phyloP scores from a whole-genome alignment of 495 filamentous ascomycete genomes.

The Extremus antarcticus region DNA sequence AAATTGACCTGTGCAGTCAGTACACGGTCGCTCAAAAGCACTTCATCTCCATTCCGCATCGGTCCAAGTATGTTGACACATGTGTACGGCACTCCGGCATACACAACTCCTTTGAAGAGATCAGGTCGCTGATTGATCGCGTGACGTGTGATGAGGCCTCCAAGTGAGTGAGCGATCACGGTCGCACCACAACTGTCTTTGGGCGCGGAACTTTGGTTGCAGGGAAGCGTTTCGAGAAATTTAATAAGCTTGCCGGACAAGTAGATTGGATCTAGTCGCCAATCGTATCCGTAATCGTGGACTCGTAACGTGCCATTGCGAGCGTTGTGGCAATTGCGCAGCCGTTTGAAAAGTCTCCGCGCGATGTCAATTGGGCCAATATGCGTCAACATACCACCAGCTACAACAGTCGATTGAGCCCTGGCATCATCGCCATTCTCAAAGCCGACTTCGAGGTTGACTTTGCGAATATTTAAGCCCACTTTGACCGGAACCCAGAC shows the following conservation, averaged over 20 bases:
- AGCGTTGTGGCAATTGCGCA: constrained; percentile 63
- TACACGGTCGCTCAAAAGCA: constrained; percentile 79
- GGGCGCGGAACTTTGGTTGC: constrained; percentile 47
- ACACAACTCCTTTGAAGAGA: constrained; percentile 77
- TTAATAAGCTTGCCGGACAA: constrained; percentile 56
- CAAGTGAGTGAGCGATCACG: constrained; percentile 82
- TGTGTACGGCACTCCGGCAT: constrained; percentile 71
- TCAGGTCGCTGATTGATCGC: constrained; percentile 81
- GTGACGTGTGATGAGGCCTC: constrained; percentile 81
- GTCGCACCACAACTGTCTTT: constrained; percentile 52
- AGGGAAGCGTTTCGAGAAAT: constrained; percentile 65
- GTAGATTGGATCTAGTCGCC: constrained; percentile 76
- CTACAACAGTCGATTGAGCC: constrained; percentile 69
- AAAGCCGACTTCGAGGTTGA: constrained; percentile 81
- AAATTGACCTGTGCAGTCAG: constrained; percentile 94
- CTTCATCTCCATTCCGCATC: constrained; percentile 79
- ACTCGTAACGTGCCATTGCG: constrained; percentile 61
- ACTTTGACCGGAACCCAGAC: constrained; percentile 93
- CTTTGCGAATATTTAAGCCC: constrained; percentile 81
- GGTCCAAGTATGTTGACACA: constrained; percentile 90
- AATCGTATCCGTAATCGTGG: constrained; percentile 91
- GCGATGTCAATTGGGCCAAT: constrained; percentile 91
- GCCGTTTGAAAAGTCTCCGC: constrained; percentile 63
- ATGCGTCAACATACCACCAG: constrained; percentile 77
- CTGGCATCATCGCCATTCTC: constrained; percentile 74